A percentile compares a stretch with the other conserved stretches of the same genome.
These are phyloP conservation scores for Vitis rotundifolia DNA, from an alignment of 164 flowering plant genomes.

Conservation along the genomic window DNA sequence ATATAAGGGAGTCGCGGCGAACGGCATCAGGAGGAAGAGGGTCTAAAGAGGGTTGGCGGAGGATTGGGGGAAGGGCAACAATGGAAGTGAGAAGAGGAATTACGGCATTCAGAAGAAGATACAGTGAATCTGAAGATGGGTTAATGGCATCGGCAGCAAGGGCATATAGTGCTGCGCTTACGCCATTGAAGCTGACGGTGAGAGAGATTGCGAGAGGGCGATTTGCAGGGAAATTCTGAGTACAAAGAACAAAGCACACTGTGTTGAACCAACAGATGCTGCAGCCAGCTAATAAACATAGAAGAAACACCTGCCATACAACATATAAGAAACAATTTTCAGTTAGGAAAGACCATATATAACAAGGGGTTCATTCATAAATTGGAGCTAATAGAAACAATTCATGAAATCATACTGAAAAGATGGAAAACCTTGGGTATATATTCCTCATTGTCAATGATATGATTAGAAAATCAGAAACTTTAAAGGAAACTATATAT, in stretches of 20 bases:
- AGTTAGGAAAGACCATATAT: too few species aligned
- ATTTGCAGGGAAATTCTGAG: slow-evolving; percentile 59
- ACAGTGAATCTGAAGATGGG: slow-evolving; percentile 41
- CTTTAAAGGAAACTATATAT: too few species aligned
- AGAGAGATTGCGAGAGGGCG: slow-evolving; percentile 76
- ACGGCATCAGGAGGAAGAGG: slow-evolving; percentile 48
- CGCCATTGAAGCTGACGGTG: slow-evolving; percentile 86
- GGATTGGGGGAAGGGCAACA: slow-evolving; percentile 60
- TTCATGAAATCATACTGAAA: background rate
- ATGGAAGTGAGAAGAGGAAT: slow-evolving; percentile 61
- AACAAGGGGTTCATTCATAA: too few species aligned
- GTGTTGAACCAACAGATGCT: slow-evolving; percentile 99
- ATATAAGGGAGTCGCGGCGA: slow-evolving; percentile 60
- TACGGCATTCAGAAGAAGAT: slow-evolving; percentile 72
- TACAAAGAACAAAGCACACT: slow-evolving; percentile 83
- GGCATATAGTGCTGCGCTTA: slow-evolving; percentile 82
- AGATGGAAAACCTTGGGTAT: background rate
- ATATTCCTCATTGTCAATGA: too few species aligned
- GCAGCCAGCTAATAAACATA: slow-evolving; percentile 77
- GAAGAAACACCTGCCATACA: slow-evolving; percentile 61
- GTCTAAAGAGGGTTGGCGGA: slow-evolving; percentile 59
- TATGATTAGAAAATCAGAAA: too few species aligned
- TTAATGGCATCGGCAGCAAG: slow-evolving; percentile 65
- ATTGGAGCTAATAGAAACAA: too few species aligned
- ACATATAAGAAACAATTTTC: too few species aligned